phyloP scores from a whole-genome alignment of 495 filamentous ascomycete genomes.

The Penicillium angulare region DNA sequence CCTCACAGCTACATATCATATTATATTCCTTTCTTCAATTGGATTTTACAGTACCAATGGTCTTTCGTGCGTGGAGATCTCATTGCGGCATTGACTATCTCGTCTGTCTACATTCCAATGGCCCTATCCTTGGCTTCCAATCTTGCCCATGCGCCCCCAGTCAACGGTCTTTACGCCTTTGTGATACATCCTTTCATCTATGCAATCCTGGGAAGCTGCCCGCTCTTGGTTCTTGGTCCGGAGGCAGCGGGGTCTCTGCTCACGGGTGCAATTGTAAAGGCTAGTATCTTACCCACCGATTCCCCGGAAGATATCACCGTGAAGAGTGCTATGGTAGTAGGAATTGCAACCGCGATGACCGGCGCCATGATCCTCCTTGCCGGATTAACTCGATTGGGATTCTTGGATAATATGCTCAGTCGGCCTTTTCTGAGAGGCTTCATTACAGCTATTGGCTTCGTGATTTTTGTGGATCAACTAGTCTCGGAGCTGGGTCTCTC shows the following conservation, averaged over 20 bases:
- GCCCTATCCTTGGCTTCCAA: constrained; percentile 91
- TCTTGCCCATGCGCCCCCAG: constrained; percentile 86
- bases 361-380: constrained; percentile 84
- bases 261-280: constrained; percentile 79
- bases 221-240: constrained; percentile 90
- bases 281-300: constrained; percentile 65
- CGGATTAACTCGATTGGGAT: constrained; percentile 82
- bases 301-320: constrained; percentile 68
- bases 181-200: constrained; percentile 90
- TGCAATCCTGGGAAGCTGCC: constrained; percentile 84
- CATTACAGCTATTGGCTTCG: constrained; percentile 92
- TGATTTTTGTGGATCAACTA: constrained; percentile 93
- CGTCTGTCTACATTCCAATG: constrained; percentile 98
- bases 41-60: constrained; percentile 82
- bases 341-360: constrained; percentile 83
- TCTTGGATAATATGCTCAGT: constrained; percentile 91
- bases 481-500: constrained; percentile 84
- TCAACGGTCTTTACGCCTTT: constrained; percentile 95
- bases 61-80: constrained; percentile 83
- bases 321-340: constrained; percentile 77
- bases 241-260: constrained; percentile 93
- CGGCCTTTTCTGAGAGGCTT: constrained; percentile 91
- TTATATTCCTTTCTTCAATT: constrained; percentile 87
- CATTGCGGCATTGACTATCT: constrained; percentile 81
- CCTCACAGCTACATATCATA: constrained; percentile 78